phyloP scores from a whole-genome alignment of 2,329 filamentous ascomycete genomes.

The Tolypocladium inflatum region DNA sequence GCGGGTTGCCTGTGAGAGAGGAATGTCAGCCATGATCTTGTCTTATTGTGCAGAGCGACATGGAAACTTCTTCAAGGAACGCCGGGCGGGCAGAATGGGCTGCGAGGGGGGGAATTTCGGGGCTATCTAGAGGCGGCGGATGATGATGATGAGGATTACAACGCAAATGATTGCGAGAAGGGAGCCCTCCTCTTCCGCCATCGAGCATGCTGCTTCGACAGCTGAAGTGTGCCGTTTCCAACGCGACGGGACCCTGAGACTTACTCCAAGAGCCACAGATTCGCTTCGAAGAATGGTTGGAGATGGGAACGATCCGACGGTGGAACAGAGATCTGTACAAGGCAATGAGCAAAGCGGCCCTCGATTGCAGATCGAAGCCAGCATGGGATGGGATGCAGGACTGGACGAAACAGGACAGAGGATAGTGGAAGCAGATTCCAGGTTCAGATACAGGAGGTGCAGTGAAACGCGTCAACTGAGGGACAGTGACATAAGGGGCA shows the following conservation, averaged over 20 bases:
- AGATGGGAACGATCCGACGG: slow-evolving; percentile 19
- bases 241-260: slow-evolving; percentile 1
- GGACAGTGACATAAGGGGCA: not conserved
- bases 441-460: not conserved
- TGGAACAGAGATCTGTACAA: slow-evolving; percentile 18
- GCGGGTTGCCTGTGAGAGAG: slow-evolving; percentile 9
- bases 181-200: not conserved
- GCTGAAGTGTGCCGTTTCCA: not conserved
- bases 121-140: not conserved
- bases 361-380: not conserved
- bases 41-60: too few relatives aligned
- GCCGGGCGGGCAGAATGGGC: too few relatives aligned
- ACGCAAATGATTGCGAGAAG: not conserved
- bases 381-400: not conserved
- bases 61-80: too few relatives aligned
- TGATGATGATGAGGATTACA: not conserved
- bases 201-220: not conserved
- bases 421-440: not conserved
- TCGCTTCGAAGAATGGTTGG: slow-evolving; percentile 15
- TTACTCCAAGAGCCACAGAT: slow-evolving; percentile 24
- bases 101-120: not conserved
- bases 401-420: not conserved
- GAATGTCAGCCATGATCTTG: not conserved
- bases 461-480: not conserved
- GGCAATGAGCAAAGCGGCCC: slow-evolving; percentile 1